These are phyloP conservation scores for Trypanosoma cruzi DNA, from an alignment of 208 protist genomes.

Conservation along the genomic window DNA sequence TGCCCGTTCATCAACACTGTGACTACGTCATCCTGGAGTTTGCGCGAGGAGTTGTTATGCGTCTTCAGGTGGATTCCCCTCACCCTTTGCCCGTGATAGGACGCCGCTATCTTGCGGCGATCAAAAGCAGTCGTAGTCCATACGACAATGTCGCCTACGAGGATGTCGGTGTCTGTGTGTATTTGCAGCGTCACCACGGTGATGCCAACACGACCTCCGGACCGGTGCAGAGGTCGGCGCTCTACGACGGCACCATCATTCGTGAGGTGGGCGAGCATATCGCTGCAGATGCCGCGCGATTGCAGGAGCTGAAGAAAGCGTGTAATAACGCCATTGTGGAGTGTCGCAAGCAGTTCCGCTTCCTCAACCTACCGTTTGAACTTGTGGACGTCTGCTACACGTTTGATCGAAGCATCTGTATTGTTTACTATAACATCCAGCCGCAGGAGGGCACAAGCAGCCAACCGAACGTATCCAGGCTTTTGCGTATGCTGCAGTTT, in stretches of 20 bases:
- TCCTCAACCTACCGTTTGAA: conserved; percentile 63
- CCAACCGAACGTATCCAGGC: conserved; percentile 40
- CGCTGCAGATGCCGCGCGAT: conserved; percentile 31
- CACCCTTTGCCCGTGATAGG: conserved; percentile 29
- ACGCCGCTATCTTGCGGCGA: conserved; percentile 44
- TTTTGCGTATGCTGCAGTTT: conserved; percentile 56
- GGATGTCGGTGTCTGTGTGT: conserved; percentile 50
- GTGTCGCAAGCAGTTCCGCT: conserved; percentile 60
- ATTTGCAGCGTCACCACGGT: conserved; percentile 28
- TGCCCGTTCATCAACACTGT: conserved; percentile 9
- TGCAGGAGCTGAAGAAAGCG: conserved; percentile 24
- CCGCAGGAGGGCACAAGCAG: conserved; percentile 33
- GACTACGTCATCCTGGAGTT: conserved; percentile 44
- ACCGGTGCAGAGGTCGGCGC: neutral
- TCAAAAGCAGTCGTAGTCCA: conserved; percentile 39
- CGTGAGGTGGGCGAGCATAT: conserved; percentile 36
- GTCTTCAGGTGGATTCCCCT: conserved; percentile 34
- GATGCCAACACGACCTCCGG: neutral
- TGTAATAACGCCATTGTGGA: conserved; percentile 42
- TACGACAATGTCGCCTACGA: conserved; percentile 49
- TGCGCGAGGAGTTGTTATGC: conserved; percentile 45
- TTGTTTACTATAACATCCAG: conserved; percentile 58
- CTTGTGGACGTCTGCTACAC: conserved; percentile 61
- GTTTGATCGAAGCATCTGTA: conserved; percentile 54
- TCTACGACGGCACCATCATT: conserved; percentile 48